Base-by-base conservation (phyloP, 2,329 filamentous ascomycete genomes). In the Reticulascus tulasneorum region DNA sequence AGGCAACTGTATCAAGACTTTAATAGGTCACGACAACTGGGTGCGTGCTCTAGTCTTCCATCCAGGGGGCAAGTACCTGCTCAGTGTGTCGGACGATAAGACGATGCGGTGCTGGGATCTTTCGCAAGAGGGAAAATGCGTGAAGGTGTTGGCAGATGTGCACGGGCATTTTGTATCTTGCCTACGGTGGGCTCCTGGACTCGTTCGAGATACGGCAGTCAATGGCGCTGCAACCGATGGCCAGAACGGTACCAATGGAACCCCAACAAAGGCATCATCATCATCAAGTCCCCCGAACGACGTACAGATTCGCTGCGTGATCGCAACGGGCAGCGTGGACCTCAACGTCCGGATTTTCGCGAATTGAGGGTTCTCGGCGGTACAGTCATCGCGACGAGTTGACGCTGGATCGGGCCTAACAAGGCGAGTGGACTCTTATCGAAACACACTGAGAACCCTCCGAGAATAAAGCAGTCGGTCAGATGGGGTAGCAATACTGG, bases 1-100 rank as follows among this genome's bases (percentile, higher is more conserved):
- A 35, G 91, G 91, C 21, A 88, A 83, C 9, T 78, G 87, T 46
- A 80, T 96, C 55, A 91, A 88, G 58, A 93, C 85, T 0, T 69
- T 97, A 2, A 66, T 80, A 1, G 91, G 91, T 2, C 91, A 96
- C 56, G 90, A 96, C 58, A 96, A 96, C 57, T 97, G 91, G 91
- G 79, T 97, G 8, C 80, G 88, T 21, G 84, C 77, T 1, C 63
- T 96, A 6, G 80, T 88, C 9, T 97, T 95, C 59, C 91, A 96
- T 52, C 91, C 91, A 0, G 86, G 87, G 8, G 91, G 91, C 27
- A 94, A 91, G 61, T 96, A 93, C 53, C 73, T 97, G 2, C 65
- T 97, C 6, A 90, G 84, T 7, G 86, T 85, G 15, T 77, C 84
- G 12, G 91, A 97, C 57, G 91, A 97, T 65, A 94, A 93, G 66